Evolutionary conservation across 2,329 filamentous ascomycete genomes (phyloP), one percentile per base, ranked within the genome.

Genomic region (Neocucurbitaria cava): DNA sequence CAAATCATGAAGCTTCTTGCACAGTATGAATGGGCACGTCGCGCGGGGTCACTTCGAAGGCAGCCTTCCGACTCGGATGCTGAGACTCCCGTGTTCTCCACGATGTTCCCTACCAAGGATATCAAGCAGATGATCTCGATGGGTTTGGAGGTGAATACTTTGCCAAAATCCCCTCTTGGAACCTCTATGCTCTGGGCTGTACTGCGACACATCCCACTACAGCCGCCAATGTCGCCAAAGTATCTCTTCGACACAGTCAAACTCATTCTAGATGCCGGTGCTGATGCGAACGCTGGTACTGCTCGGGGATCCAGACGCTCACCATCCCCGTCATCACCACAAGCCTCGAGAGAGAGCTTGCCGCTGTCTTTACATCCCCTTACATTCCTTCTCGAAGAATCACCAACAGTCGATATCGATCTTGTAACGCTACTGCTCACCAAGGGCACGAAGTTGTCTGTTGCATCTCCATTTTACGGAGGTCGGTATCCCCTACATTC

Each of bases 401-500:
- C 52, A 36, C 56, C 62, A 3, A 54, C 51, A 9, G 54, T 70
- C 15, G 59, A 68, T 23, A 61, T 69, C 7, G 59, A 67, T 21
- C 24, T 69, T 1, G 39, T 71, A 8, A 60, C 36, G 3, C 50
- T 71, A 10, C 53, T 72, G 3, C 47, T 72, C 18, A 54, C 56
- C 17, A 58, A 60, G 15, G 65, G 64, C 9, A 52, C 68, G 7
- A 63, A 64, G 6, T 42, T 67, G 2, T 62, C 57, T 1, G 52
- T 60, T 9, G 21, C 62, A 5, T 71, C 68, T 0, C 46, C 61
- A 0, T 64, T 66, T 24, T 71, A 68, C 52, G 52, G 57, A 15
- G 59, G 64, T 3, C 62, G 68, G n/a, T 58, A 54, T 36, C 66
- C 70, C 15, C 54, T 72, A 8, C 70, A 72, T 42, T 68, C 69